Base-by-base conservation (phyloP, 2,329 filamentous ascomycete genomes). In the Sclerotinia minor region DNA sequence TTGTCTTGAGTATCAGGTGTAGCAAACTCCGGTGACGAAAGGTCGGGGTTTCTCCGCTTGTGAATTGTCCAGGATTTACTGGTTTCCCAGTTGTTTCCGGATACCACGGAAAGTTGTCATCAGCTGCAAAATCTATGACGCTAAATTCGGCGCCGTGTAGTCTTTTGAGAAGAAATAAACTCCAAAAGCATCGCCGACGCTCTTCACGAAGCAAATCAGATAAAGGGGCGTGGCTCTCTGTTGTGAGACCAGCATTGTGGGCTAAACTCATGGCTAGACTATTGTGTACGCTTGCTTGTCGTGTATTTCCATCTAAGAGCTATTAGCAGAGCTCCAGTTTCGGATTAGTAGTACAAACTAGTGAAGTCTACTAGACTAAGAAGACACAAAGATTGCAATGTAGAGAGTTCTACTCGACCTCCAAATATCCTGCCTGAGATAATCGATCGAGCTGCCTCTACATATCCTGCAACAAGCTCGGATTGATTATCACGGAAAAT, bases 181-280 rank as follows among this genome's bases (percentile, higher is more conserved):
- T 75, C 77, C 77, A 78, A 66, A 77, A 78, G 38, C 75, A 77
- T 58, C 76, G 69, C 53, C 76, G 64, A 6, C 76, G 69, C 47
- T 78, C 76, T 70, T 77, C 76, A 49, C 69, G 72, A 5, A 73
- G 68, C 8, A 66, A 59, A 2, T 69, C 66, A 1, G 72, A 64
- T 9, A 75, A 53, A 26, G 67, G 24, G 3, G 60, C 26, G 2
- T 71, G 70, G 44, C 68, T 67, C 69, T 82, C 80, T 5, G 76
- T 75, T n/a, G 78, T 78, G 7, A 83, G 74, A 55, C 80, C 80
- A 6, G 81, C 79, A 69, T 79, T 81, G 61, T 81, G 79, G 13
- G 80, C 80, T 19, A 83, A 71, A 55, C 80, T 80, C 77, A 81
- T 79, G 1, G 81, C 81, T 26, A 82, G 73, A 58, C 80, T 81